phyloP scores from a whole-genome alignment of 2,329 filamentous ascomycete genomes.

The Xylaria sp. region DNA sequence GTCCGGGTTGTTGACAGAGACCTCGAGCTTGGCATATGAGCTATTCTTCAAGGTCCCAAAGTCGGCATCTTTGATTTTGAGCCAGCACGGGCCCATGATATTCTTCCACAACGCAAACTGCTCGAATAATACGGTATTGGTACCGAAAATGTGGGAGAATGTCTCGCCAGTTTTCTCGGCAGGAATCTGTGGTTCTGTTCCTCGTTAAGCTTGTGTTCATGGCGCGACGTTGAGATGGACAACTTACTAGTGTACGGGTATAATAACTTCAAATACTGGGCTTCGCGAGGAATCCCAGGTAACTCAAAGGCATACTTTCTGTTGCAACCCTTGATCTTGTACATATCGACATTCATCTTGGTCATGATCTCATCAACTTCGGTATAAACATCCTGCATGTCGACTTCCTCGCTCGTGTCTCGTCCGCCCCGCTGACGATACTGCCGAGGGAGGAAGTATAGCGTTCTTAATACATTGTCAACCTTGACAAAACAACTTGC shows the following conservation, averaged over 20 bases:
- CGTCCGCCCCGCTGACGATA: constrained; percentile 65
- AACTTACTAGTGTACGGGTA: constrained; percentile 86
- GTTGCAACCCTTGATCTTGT: constrained; percentile 91
- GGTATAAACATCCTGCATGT: constrained; percentile 87
- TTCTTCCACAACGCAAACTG: constrained; percentile 99
- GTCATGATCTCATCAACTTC: constrained; percentile 92
- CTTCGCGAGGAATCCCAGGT: constrained; percentile 84
- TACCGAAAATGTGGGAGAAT: constrained; percentile 93
- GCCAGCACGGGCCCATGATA: constrained; percentile 98
- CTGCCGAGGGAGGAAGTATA: constrained; percentile 90
- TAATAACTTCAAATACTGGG: constrained; percentile 92
- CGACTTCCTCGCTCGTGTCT: constrained; percentile 79
- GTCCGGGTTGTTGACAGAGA: constrained; percentile 81
- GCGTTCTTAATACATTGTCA: constrained; percentile 90
- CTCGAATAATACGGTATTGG: constrained; percentile 93
- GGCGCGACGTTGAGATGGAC: neutral
- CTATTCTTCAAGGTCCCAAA: constrained; percentile 88
- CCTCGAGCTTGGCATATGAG: constrained; percentile 96
- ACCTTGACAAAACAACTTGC: constrained; percentile 96
- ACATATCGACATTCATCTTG: constrained; percentile 83
- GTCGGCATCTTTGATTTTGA: constrained; percentile 87
- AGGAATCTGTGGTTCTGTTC: constrained; percentile 72
- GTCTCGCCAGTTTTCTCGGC: constrained; percentile 80
- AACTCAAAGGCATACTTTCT: constrained; percentile 97
- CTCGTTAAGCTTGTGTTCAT: constrained; percentile 35